Evolutionary conservation across 148 eudicot genomes (phyloP).

Genomic region (Rhododendron ovatum): DNA sequence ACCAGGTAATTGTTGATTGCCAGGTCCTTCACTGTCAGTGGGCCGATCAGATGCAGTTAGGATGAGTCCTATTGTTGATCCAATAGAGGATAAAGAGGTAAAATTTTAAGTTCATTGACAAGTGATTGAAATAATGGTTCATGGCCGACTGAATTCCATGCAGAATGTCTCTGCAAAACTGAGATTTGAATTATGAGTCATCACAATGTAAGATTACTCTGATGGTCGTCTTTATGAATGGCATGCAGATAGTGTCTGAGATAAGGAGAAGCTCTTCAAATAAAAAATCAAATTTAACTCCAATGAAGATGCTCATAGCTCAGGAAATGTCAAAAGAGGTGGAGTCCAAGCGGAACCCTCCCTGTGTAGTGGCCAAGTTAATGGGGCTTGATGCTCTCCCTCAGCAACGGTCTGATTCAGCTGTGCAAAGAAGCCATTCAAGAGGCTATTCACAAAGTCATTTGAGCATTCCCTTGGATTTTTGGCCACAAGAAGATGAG

Average conservation of each 20-base stretch:
- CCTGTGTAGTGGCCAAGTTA: slow-evolving; percentile 71
- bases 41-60: slow-evolving; percentile 63
- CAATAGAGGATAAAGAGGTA: slow-evolving; percentile 71
- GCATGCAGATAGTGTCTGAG: slow-evolving; percentile 60
- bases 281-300: slow-evolving; percentile 51
- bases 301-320: slow-evolving; percentile 85
- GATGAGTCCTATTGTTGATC: slow-evolving; percentile 43
- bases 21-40: slow-evolving; percentile 71
- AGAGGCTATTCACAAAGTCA: slow-evolving; percentile 44
- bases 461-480: slow-evolving; percentile 38
- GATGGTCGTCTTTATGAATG: neutral
- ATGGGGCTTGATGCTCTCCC: slow-evolving; percentile 79
- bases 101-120: neutral
- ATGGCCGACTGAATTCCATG: neutral
- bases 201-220: neutral
- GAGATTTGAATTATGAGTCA: neutral
- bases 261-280: slow-evolving; percentile 39
- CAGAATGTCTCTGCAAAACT: neutral
- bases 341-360: slow-evolving; percentile 47
- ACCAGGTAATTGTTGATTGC: slow-evolving; percentile 8
- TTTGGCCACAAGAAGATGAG: slow-evolving; percentile 49
- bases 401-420: slow-evolving; percentile 18
- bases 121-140: neutral
- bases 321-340: slow-evolving; percentile 58
- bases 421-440: slow-evolving; percentile 41